These are phyloP conservation scores for Maudiozyma barnettii DNA, from an alignment of 805 yeast species.

Conservation along the genomic window DNA sequence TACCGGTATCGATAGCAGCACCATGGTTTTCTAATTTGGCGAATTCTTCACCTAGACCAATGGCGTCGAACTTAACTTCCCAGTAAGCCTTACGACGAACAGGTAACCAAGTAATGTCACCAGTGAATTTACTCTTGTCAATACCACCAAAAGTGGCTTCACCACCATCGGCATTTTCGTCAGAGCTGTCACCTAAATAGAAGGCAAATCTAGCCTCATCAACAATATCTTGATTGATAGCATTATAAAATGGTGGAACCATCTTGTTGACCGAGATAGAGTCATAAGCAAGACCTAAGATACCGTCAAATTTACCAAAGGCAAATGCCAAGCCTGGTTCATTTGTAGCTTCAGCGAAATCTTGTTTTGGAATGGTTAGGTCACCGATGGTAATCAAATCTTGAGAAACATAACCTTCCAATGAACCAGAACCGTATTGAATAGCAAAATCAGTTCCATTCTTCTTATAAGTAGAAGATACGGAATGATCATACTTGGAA, in stretches of 20 bases:
- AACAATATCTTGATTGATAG: constrained; percentile 68
- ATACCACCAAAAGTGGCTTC: constrained; percentile 93
- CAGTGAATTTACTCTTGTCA: constrained; percentile 65
- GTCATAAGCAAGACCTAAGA: constrained; percentile 88
- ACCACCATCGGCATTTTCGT: constrained; percentile 59
- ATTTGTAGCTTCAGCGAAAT: constrained; percentile 92
- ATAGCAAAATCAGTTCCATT: constrained; percentile 83
- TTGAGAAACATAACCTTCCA: constrained; percentile 86
- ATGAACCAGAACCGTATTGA: constrained; percentile 85
- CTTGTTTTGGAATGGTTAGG: constrained; percentile 76
- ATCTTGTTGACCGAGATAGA: constrained; percentile 80
- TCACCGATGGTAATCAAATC: constrained; percentile 71
- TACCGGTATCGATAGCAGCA: constrained; percentile 98
- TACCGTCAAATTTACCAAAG: constrained; percentile 97
- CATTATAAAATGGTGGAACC: constrained; percentile 91
- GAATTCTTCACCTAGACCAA: constrained; percentile 85
- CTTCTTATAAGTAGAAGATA: constrained; percentile 73
- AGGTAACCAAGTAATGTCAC: constrained; percentile 90
- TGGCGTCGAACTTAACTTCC: constrained; percentile 91
- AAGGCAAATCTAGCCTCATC: constrained; percentile 84
- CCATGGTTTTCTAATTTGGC: constrained; percentile 78
- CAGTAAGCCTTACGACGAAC: constrained; percentile 99
- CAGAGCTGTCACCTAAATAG: constrained; percentile 77
- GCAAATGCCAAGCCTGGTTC: constrained; percentile 98
- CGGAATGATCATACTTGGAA: constrained; percentile 75